Conservation (phyloP, 1,139 yeast species). For the Yamadazyma dushanensis region DNA sequence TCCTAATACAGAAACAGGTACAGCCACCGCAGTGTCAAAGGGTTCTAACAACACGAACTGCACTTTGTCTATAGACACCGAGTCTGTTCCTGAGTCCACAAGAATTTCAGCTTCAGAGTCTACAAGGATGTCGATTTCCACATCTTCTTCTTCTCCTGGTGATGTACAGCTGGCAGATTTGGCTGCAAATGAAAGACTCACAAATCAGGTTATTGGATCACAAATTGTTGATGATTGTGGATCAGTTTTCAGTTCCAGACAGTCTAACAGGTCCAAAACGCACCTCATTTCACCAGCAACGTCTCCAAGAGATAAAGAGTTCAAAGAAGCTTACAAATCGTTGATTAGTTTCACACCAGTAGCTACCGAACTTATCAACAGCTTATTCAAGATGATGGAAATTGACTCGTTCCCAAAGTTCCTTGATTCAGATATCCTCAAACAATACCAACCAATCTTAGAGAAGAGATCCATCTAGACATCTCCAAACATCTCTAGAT, state of each 20-base stretch:
- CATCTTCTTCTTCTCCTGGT: too few relatives aligned
- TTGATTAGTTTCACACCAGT: constrained; percentile 48
- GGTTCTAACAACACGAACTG: too few relatives aligned
- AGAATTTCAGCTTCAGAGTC: too few relatives aligned
- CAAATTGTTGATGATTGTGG: neutral
- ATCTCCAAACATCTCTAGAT: too few relatives aligned
- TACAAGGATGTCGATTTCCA: too few relatives aligned
- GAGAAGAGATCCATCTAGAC: constrained; percentile 3
- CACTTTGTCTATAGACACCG: too few relatives aligned
- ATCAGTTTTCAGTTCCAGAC: constrained; percentile 1
- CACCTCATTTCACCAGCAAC: constrained; percentile 4
- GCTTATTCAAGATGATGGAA: constrained; percentile 63
- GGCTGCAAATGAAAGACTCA: neutral
- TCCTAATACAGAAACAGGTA: too few relatives aligned
- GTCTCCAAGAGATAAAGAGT: constrained; percentile 28
- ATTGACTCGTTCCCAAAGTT: constrained; percentile 76
- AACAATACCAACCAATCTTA: constrained; percentile 10
- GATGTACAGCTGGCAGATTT: too few relatives aligned
- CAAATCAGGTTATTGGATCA: neutral
- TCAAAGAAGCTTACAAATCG: constrained; percentile 64
- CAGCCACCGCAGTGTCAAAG: too few relatives aligned
- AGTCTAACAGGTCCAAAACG: neutral
- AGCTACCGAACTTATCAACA: constrained; percentile 28
- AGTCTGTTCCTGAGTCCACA: too few relatives aligned
- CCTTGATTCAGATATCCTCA: constrained; percentile 32